Evolutionary conservation across 1,284 basidiomycete genomes (phyloP).

Genomic region (Nidula niveotomentosa): DNA sequence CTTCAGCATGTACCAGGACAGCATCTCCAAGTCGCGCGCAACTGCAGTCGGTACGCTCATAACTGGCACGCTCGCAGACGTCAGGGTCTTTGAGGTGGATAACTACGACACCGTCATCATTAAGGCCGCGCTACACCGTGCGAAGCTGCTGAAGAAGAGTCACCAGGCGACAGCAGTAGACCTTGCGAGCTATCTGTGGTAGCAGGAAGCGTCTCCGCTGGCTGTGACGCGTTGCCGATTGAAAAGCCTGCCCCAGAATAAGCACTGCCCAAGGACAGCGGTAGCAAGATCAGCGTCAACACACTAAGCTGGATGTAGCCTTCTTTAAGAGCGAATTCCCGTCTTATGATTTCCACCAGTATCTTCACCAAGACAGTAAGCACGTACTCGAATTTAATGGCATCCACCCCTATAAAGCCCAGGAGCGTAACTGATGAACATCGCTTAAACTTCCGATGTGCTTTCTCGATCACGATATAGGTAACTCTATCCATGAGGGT

Average conservation of each 20-base stretch:
- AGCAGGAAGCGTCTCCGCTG: slow-evolving; percentile 72
- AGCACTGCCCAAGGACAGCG: slow-evolving; percentile 44
- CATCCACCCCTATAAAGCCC: too few relatives aligned
- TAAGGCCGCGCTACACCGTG: slow-evolving; percentile 92
- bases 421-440: too few relatives aligned
- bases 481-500: too few relatives aligned
- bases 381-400: slow-evolving; percentile 94
- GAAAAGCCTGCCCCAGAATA: slow-evolving; percentile 19
- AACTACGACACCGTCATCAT: slow-evolving; percentile 96
- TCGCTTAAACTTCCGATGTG: too few relatives aligned
- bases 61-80: slow-evolving; percentile 83
- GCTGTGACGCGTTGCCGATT: slow-evolving; percentile 35
- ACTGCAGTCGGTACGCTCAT: slow-evolving; percentile 92
- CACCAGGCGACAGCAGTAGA: slow-evolving; percentile 95
- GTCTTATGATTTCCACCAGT: slow-evolving; percentile 38
- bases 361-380: slow-evolving; percentile 90
- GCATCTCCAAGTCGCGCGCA: slow-evolving; percentile 93
- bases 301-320: slow-evolving; percentile 57
- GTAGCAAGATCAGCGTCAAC: slow-evolving; percentile 43
- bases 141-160: slow-evolving; percentile 93
- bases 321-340: too few relatives aligned
- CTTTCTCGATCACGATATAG: too few relatives aligned
- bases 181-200: slow-evolving; percentile 94
- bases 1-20: slow-evolving; percentile 95
- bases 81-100: slow-evolving; percentile 84